Percentiles rank a stretch among this genome's conserved stretches.
Evolutionary conservation across 2,329 filamentous ascomycete species (phyloP).

Genomic region (Domatiomyces globalis): DNA sequence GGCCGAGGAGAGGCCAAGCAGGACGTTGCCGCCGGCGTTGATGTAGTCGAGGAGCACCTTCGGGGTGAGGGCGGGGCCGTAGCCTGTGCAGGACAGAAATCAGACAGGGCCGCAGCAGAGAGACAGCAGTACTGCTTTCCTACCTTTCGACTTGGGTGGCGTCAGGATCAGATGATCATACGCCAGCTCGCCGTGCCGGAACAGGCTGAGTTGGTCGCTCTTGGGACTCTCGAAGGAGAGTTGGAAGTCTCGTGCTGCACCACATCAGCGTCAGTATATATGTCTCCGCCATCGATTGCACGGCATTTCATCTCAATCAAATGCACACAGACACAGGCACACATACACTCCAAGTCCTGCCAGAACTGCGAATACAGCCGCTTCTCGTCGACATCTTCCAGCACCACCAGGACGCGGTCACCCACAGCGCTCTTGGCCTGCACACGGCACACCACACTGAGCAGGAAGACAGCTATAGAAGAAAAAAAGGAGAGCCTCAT

Average conservation of each 20-base stretch:
- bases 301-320: neutral
- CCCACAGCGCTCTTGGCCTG: constrained; percentile 68
- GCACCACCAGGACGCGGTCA: constrained; percentile 65
- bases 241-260: constrained; percentile 64
- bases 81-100: constrained; percentile 37
- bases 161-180: constrained; percentile 88
- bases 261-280: neutral
- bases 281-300: neutral
- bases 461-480: constrained; percentile 40
- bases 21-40: constrained; percentile 80
- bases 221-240: constrained; percentile 74
- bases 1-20: constrained; percentile 66
- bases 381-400: constrained; percentile 73
- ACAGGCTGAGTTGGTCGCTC: constrained; percentile 60
- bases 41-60: constrained; percentile 79
- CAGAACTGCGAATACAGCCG: constrained; percentile 66
- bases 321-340: neutral
- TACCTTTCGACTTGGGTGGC: constrained; percentile 80
- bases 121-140: constrained; percentile 9
- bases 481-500: constrained; percentile 59
- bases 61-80: constrained; percentile 77
- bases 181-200: constrained; percentile 69
- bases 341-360: constrained; percentile 33
- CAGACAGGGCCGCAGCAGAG: constrained; percentile 19
- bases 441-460: constrained; percentile 46